Conservation (phyloP, 768 basidiomycete genomes). For the Cystobasidium onofrii region DNA sequence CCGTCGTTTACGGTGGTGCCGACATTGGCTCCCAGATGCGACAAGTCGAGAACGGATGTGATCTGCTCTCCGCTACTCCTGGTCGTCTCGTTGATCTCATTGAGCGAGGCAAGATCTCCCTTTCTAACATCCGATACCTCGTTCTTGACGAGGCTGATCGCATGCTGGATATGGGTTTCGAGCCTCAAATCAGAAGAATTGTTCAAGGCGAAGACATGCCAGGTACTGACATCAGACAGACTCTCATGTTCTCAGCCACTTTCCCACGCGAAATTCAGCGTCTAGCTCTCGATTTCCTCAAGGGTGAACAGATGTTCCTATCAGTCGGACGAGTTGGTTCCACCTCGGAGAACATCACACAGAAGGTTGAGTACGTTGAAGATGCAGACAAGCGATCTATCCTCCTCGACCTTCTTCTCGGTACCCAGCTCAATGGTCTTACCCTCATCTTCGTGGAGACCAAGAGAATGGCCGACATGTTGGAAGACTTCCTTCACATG, state of each 20-base stretch:
- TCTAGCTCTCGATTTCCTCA: constrained; percentile 88
- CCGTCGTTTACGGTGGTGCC: constrained; percentile 97
- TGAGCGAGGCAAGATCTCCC: constrained; percentile 91
- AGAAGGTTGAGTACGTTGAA: constrained; percentile 91
- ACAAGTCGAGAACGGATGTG: constrained; percentile 89
- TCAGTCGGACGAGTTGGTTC: constrained; percentile 97
- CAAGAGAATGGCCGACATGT: constrained; percentile 97
- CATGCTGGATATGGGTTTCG: constrained; percentile 99
- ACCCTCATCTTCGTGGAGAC: constrained; percentile 98
- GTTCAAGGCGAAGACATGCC: constrained; percentile 99
- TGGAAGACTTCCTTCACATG: constrained; percentile 85
- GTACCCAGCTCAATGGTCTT: constrained; percentile 54
- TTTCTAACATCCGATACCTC: constrained; percentile 92
- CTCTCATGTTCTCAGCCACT: constrained; percentile 98
- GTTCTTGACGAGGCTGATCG: constrained; percentile 99
- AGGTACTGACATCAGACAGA: constrained; percentile 79
- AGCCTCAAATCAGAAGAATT: constrained; percentile 95
- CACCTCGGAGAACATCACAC: constrained; percentile 98
- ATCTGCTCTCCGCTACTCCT: constrained; percentile 91
- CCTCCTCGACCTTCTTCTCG: constrained; percentile 80
- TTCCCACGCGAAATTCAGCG: constrained; percentile 99
- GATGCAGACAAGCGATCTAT: constrained; percentile 95
- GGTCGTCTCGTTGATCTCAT: constrained; percentile 97
- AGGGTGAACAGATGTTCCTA: constrained; percentile 90
- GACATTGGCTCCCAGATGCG: constrained; percentile 95